Evolutionary conservation across 768 basidiomycete species (phyloP).

Genomic region (Butyriboletus loyo): DNA sequence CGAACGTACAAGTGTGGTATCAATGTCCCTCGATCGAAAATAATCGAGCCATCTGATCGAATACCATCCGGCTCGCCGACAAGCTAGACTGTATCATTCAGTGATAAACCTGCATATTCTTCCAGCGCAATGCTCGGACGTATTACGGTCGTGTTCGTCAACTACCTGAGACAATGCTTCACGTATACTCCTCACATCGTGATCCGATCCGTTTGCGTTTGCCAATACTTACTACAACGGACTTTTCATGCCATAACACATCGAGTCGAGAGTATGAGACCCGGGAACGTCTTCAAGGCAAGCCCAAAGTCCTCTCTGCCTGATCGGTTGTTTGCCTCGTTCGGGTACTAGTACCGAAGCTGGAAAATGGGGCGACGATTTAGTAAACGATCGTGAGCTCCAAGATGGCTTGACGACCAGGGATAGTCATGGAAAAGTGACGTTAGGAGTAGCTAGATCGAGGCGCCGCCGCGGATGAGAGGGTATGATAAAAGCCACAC

Average conservation of each 20-base stretch:
- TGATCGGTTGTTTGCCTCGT: not conserved
- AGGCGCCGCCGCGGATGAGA: slow-evolving; percentile 7
- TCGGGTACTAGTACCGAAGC: not conserved
- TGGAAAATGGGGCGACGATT: not conserved
- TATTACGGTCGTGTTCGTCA: not conserved
- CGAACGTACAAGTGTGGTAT: no score
- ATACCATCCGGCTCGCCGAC: not conserved
- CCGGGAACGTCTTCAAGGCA: no score
- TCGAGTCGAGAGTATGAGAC: not conserved
- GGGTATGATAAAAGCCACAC: not conserved
- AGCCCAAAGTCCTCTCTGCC: no score
- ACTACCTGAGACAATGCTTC: not conserved
- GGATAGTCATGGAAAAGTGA: not conserved
- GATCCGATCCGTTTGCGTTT: not conserved
- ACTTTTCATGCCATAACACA: not conserved
- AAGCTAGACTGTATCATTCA: not conserved
- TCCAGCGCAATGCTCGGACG: not conserved
- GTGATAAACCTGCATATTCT: not conserved
- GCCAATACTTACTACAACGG: not conserved
- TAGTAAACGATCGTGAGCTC: not conserved
- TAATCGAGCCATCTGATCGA: no score
- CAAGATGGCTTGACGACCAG: not conserved
- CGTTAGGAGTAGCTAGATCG: not conserved
- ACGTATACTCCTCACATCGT: not conserved
- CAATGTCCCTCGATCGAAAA: no score